Conservation (phyloP, 2,329 filamentous ascomycete species). For the Remersonia thermophila region DNA sequence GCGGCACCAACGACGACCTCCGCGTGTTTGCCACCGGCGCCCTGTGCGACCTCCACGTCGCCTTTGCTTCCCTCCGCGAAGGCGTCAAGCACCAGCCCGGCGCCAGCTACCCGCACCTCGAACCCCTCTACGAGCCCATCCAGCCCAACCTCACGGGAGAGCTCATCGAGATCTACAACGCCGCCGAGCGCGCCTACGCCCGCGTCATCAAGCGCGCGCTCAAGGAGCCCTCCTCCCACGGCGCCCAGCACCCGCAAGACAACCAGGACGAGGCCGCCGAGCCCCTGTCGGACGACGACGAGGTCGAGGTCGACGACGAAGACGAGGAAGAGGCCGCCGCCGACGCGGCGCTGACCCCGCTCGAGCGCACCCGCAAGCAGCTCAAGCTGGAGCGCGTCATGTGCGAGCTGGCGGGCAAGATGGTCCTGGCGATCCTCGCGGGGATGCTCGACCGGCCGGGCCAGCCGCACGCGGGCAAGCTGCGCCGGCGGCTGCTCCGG, state of each 20-base stretch:
- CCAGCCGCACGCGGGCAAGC: conserved; percentile 45
- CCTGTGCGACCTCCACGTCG: conserved; percentile 69
- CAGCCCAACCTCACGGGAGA: conserved; percentile 49
- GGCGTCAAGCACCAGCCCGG: conserved; percentile 28
- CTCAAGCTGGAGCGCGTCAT: conserved; percentile 74
- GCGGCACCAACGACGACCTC: conserved; percentile 62
- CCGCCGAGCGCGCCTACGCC: conserved; percentile 66
- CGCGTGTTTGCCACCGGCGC: conserved; percentile 63
- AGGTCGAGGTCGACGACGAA: conserved; percentile 43
- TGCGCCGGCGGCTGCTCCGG: conserved; percentile 59
- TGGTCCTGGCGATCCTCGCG: conserved; percentile 68
- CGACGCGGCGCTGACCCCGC: conserved; percentile 40
- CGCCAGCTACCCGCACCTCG: conserved; percentile 36
- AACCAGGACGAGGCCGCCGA: conserved; percentile 67
- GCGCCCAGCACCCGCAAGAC: no score
- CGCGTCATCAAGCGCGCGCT: conserved; percentile 52
- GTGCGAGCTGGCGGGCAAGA: conserved; percentile 73
- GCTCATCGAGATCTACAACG: conserved; percentile 64
- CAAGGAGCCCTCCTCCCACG: conserved; percentile 47
- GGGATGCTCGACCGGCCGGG: conserved; percentile 58
- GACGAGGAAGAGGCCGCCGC: conserved; percentile 42
- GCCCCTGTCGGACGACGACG: conserved; percentile 29
- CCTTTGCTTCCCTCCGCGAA: conserved; percentile 62
- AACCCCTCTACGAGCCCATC: conserved; percentile 57
- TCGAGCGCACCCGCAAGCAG: conserved; percentile 49